phyloP scores from a whole-genome alignment of 805 yeast genomes.

The Diddensiella transvaalensis region DNA sequence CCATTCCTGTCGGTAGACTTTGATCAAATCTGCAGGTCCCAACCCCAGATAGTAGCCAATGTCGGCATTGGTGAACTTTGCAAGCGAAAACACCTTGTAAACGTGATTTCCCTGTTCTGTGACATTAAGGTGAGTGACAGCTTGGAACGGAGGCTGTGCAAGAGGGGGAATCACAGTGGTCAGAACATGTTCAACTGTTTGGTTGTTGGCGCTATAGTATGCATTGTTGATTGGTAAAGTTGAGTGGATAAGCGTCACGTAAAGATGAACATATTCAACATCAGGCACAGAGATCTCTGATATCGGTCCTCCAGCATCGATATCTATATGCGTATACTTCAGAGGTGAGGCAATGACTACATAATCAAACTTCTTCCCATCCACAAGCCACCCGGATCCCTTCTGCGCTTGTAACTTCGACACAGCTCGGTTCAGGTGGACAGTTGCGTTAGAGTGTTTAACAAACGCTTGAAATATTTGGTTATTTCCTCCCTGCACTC shows the following conservation, averaged over 20 bases:
- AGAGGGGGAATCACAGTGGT: conserved; percentile 10
- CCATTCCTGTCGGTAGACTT: conserved; percentile 40
- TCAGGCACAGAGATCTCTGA: conserved; percentile 13
- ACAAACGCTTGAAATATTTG: conserved; percentile 41
- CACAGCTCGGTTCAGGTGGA: conserved; percentile 34
- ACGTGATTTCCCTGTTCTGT: conserved; percentile 28
- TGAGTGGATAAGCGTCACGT: conserved; percentile 34
- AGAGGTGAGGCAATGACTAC: conserved; percentile 46
- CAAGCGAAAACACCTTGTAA: conserved; percentile 43
- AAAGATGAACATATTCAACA: conserved; percentile 39
- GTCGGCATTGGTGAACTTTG: conserved; percentile 23
- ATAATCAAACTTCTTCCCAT: conserved; percentile 36
- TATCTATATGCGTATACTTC: conserved; percentile 29
- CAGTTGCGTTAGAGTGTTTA: conserved; percentile 34
- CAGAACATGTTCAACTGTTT: conserved; percentile 4
- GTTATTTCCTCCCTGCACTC: conserved; percentile 45
- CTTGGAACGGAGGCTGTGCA: conserved; percentile 6
- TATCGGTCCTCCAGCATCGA: neutral
- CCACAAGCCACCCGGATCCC: conserved; percentile 7
- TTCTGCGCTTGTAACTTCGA: conserved; percentile 16
- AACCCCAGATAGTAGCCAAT: conserved; percentile 27
- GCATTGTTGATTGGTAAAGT: conserved; percentile 6
- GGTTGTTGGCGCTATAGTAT: conserved; percentile 8
- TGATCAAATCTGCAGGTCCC: conserved; percentile 23
- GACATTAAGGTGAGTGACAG: conserved; percentile 13